Evolutionary conservation across 2,329 filamentous ascomycete genomes (phyloP).

Genomic region (Pyrenochaeta sp.): DNA sequence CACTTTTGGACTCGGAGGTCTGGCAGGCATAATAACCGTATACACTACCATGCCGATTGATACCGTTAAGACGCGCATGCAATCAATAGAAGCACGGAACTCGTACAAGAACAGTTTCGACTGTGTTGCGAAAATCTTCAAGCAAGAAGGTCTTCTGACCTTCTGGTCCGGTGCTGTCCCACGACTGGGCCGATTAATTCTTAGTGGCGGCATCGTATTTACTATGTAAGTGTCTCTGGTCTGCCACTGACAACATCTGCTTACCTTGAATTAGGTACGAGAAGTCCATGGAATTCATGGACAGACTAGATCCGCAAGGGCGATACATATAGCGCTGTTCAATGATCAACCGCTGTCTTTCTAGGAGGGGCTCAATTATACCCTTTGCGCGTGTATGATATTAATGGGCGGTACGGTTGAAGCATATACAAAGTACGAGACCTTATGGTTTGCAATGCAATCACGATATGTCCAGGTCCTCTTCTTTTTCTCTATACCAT

Average conservation of each 20-base stretch:
- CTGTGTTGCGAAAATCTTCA: constrained; percentile 84
- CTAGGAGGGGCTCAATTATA: neutral
- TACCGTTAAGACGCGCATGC: constrained; percentile 96
- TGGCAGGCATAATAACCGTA: constrained; percentile 91
- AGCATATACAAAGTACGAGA: neutral
- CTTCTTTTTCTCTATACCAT: too few relatives aligned
- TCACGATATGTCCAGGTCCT: neutral
- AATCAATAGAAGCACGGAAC: constrained; percentile 84
- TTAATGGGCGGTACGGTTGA: neutral
- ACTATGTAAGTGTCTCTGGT: constrained; percentile 72
- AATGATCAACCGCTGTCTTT: neutral
- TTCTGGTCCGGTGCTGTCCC: constrained; percentile 96
- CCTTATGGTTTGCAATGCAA: neutral
- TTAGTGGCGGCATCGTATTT: constrained; percentile 97
- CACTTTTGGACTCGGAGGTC: constrained; percentile 89
- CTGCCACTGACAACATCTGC: constrained; percentile 14
- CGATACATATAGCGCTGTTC: constrained; percentile 72
- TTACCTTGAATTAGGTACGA: constrained; percentile 69
- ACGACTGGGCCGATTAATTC: constrained; percentile 79
- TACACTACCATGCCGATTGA: constrained; percentile 77
- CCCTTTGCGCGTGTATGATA: neutral
- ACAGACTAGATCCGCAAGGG: constrained; percentile 80
- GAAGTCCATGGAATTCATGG: constrained; percentile 91
- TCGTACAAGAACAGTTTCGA: constrained; percentile 88
- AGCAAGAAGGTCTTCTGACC: constrained; percentile 86